Percentiles rank a stretch among this genome's conserved stretches.
These are phyloP conservation scores for Tulasnella sp. DNA, from an alignment of 768 basidiomycete species.

Conservation along the genomic window DNA sequence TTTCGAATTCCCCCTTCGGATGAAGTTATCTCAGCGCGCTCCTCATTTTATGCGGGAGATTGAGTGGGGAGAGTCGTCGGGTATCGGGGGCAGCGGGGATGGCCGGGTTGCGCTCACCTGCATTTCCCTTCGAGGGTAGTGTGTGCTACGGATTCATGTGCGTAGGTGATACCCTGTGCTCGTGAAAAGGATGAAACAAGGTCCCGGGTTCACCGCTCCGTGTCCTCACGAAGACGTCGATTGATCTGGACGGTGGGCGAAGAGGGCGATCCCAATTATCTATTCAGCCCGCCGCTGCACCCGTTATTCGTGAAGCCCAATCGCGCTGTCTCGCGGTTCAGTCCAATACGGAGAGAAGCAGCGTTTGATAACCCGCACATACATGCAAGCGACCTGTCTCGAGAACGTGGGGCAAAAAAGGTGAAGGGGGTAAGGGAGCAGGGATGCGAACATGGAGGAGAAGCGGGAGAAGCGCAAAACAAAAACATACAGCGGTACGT, in stretches of 20 bases:
- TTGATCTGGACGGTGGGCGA: too few relatives aligned
- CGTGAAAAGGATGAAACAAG: constrained; percentile 1
- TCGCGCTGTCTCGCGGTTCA: too few relatives aligned
- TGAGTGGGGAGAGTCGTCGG: too few relatives aligned
- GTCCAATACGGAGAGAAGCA: too few relatives aligned
- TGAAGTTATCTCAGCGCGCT: too few relatives aligned
- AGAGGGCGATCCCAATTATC: not conserved
- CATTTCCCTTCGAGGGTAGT: not conserved
- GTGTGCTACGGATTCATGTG: constrained; percentile 4
- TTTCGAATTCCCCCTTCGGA: too few relatives aligned
- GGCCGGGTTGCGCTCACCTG: not conserved
- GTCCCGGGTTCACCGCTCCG: too few relatives aligned
- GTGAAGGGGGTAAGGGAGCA: not conserved
- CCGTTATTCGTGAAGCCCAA: too few relatives aligned
- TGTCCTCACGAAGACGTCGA: too few relatives aligned
- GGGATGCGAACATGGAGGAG: not conserved
- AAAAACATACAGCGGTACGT: not conserved
- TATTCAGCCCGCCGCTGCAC: too few relatives aligned
- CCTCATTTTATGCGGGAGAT: too few relatives aligned
- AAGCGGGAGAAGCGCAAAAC: constrained; percentile 5
- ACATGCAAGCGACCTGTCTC: not conserved
- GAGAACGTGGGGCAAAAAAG: not conserved
- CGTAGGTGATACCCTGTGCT: not conserved
- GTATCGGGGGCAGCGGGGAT: not conserved
- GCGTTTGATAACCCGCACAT: too few relatives aligned